Evolutionary conservation across 306 rosid species (phyloP).

Genomic region (Casuarina glauca): DNA sequence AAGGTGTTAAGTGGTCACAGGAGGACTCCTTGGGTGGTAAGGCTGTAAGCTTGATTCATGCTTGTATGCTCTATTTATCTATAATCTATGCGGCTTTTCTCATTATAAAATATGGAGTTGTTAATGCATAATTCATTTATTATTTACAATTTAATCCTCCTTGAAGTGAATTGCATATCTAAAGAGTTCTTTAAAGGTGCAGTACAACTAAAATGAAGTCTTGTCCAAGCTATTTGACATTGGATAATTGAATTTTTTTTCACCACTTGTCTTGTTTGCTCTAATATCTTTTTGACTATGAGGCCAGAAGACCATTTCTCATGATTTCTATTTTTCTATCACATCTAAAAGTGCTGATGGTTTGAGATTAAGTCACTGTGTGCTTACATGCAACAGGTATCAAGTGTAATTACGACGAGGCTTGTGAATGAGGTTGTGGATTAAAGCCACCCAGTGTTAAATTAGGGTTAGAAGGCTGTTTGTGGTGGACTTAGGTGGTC

Average conservation of each 20-base stretch:
- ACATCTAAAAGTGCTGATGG: background rate
- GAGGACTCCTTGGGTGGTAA: conserved; percentile 61
- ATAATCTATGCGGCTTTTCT: background rate
- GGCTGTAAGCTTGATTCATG: conserved; percentile 13
- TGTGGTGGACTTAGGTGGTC: background rate
- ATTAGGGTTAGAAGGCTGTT: background rate
- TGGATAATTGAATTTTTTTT: background rate
- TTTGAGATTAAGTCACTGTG: background rate
- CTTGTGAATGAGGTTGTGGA: background rate
- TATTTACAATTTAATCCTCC: background rate
- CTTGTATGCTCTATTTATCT: conserved; percentile 1
- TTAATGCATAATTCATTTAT: background rate
- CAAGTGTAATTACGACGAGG: background rate
- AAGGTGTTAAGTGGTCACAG: conserved; percentile 49
- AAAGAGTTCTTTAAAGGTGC: background rate
- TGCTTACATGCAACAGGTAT: background rate
- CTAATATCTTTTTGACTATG: background rate
- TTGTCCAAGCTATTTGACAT: background rate
- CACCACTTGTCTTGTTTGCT: background rate
- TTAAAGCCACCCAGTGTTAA: background rate
- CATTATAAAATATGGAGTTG: background rate
- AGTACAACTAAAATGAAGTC: background rate
- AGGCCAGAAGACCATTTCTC: background rate
- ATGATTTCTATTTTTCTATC: background rate
- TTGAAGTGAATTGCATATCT: background rate